Conservation (phyloP, 345 rosid species). For the Isatis tinctoria region DNA sequence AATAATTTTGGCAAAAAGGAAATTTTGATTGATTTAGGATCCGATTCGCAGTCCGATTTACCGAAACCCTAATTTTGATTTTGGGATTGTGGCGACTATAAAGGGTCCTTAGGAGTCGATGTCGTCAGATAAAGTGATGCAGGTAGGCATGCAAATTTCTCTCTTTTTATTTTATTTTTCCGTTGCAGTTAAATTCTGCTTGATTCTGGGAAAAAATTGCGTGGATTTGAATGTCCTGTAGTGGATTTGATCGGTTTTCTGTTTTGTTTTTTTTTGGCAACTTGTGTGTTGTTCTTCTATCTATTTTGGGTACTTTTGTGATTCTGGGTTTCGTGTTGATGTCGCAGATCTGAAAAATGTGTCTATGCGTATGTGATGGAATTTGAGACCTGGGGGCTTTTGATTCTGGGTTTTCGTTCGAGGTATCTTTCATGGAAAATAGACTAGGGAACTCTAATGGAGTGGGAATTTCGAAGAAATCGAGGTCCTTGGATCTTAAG, state of each 20-base stretch:
- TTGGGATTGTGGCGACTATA: constrained; percentile 30
- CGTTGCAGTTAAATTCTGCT: not conserved
- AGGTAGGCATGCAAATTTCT: constrained; percentile 34
- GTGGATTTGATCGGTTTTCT: constrained; percentile 24
- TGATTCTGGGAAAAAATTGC: constrained; percentile 7
- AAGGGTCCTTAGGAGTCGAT: constrained; percentile 29
- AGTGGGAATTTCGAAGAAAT: constrained; percentile 62
- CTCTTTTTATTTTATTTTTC: not conserved
- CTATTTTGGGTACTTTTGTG: constrained; percentile 23
- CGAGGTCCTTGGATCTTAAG: constrained; percentile 92
- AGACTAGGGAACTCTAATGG: constrained; percentile 65
- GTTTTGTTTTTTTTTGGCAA: not conserved
- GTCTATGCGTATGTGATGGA: constrained; percentile 28
- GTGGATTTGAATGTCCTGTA: constrained; percentile 12
- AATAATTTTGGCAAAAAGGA: constrained; percentile 29
- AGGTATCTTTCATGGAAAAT: constrained; percentile 75
- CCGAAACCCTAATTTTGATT: constrained; percentile 34
- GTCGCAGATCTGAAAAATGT: constrained; percentile 62
- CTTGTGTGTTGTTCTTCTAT: constrained; percentile 8
- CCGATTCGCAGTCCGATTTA: constrained; percentile 39
- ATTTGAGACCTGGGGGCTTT: constrained; percentile 23
- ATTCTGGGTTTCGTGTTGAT: constrained; percentile 30
- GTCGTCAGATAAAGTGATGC: constrained; percentile 28
- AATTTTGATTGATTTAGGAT: constrained; percentile 29
- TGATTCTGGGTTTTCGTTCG: constrained; percentile 36